phyloP scores from a whole-genome alignment of 495 filamentous ascomycete genomes.

The Daldinia childiae region DNA sequence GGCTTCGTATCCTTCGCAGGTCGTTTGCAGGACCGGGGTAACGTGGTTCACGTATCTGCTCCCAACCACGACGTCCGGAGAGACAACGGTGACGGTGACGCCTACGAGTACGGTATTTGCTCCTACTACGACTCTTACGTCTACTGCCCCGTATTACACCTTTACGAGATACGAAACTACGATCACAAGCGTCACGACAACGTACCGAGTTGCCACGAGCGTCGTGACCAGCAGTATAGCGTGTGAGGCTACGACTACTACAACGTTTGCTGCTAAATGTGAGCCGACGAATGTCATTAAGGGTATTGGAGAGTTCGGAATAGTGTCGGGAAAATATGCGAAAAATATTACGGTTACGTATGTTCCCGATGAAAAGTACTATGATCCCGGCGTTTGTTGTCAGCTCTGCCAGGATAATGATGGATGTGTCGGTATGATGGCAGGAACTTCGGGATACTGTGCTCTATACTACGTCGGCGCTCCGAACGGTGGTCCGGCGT shows the following conservation, averaged over 20 bases:
- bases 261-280: constrained; percentile 39
- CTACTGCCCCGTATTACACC: not conserved
- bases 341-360: constrained; percentile 35
- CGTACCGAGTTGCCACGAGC: constrained; percentile 22
- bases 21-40: constrained; percentile 27
- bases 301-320: constrained; percentile 32
- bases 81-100: constrained; percentile 35
- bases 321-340: constrained; percentile 34
- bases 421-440: constrained; percentile 65
- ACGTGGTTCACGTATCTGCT: constrained; percentile 17
- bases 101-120: constrained; percentile 22
- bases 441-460: constrained; percentile 59
- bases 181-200: constrained; percentile 21
- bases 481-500: constrained; percentile 25
- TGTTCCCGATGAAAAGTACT: constrained; percentile 23
- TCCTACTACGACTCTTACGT: constrained; percentile 23
- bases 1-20: constrained; percentile 33
- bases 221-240: constrained; percentile 22
- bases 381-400: constrained; percentile 38
- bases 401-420: constrained; percentile 57
- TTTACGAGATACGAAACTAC: constrained; percentile 23
- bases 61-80: constrained; percentile 34
- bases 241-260: constrained; percentile 35
- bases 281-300: constrained; percentile 42
- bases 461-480: constrained; percentile 48